phyloP scores from a whole-genome alignment of 2,329 filamentous ascomycete genomes.

The Fusarium phyllophilum region DNA sequence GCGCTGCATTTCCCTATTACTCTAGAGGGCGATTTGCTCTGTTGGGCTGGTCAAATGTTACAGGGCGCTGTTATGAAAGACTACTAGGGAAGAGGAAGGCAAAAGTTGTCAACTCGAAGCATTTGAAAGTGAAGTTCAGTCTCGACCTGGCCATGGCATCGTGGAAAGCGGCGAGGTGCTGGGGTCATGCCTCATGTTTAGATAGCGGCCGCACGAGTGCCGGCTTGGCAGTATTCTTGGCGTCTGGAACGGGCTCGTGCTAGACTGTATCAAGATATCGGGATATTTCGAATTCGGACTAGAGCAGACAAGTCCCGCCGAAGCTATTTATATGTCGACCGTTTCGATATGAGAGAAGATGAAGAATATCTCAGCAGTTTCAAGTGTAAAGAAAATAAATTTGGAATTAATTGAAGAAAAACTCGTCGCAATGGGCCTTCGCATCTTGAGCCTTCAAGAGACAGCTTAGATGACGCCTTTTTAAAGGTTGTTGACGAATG shows the following conservation, averaged over 20 bases:
- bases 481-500: slow-evolving; percentile 9
- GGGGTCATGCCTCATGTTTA: background rate
- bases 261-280: background rate
- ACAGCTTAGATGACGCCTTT: slow-evolving; percentile 7
- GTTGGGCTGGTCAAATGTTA: background rate
- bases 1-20: too few species aligned
- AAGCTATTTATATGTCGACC: background rate
- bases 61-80: too few species aligned
- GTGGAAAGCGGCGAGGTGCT: background rate
- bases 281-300: background rate
- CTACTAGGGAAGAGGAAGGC: background rate
- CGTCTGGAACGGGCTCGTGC: background rate
- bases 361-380: background rate
- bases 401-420: background rate
- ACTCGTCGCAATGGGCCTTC: fast-evolving
- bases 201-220: background rate
- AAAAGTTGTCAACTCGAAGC: background rate
- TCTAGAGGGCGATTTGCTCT: background rate
- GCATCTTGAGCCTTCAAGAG: fast-evolving
- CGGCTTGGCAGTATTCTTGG: background rate
- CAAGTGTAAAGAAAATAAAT: background rate
- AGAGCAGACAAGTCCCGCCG: background rate
- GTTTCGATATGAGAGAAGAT: background rate
- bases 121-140: background rate
- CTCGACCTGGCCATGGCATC: background rate